Base-by-base conservation (phyloP, 441 rosid genomes). In the Isatis lusitanica region DNA sequence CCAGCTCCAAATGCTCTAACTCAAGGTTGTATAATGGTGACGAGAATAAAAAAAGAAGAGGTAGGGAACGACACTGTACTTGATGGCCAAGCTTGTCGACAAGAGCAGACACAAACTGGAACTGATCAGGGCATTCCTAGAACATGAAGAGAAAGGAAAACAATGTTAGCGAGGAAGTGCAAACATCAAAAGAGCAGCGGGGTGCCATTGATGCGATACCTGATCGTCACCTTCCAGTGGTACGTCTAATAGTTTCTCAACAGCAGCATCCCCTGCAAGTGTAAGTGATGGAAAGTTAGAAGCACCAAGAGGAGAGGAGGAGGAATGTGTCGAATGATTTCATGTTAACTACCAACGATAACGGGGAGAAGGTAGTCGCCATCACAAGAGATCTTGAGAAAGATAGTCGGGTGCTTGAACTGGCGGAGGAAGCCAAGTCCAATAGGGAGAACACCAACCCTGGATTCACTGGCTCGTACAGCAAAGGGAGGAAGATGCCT, bases 301-400 rank as follows among this genome's bases (percentile, higher is more conserved):
- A 48, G 5, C n/a, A 24, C 1, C 16, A 3, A 3, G 18, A 50
- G 28, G 2, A 52, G 16, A 61, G 26, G 12, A 21, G 50, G 39
- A 66, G 55, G 6, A 38, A 63, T 0, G 17, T 8, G 21, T 8
- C 36, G 44, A 46, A 31, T 11, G 63, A 33, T 61, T 58, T 1
- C 33, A 17, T n/a, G n/a, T 51, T 8, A 16, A 57, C 47, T 82
- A 91, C 97, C 97, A 81, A 86, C 97, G 31, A 85, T 75, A 78
- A 92, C 80, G 12, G 97, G 98, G 51, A 92, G 84, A 80, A 90
- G 75, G 78, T 84, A 92, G 74, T 92, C 95, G 12, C 88, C 96
- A 76, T 87, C 87, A 80, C 93, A 94, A 70, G 91, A 86, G 77
- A 94, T 80, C 79, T 90, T 90, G 63, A 94, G 97, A 80, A 94